Percentiles rank a stretch among this genome's conserved stretches.
phyloP scores from a whole-genome alignment of 352 stramenopile species.

The Pythium coloratum region DNA sequence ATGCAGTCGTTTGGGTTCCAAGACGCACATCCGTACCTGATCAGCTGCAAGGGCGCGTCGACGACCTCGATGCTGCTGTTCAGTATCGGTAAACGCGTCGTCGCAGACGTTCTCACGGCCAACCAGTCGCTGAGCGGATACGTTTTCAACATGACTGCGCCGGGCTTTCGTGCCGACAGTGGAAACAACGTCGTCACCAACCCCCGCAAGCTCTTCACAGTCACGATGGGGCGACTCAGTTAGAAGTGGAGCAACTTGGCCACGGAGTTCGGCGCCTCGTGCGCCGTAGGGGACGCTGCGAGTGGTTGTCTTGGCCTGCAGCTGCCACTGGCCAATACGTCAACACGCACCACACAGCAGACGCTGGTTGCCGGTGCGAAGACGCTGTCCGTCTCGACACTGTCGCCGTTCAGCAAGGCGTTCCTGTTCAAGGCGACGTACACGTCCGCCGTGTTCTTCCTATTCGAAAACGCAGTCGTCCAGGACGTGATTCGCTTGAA shows the following conservation, averaged over 20 bases:
- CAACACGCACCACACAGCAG: neutral
- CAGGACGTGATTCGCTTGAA: neutral
- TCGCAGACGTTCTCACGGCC: neutral
- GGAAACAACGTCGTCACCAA: constrained; percentile 2
- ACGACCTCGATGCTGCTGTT: neutral
- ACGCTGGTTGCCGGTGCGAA: neutral
- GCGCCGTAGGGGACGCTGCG: too few relatives aligned
- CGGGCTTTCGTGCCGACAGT: too few relatives aligned
- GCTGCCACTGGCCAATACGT: neutral
- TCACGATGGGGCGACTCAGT: neutral
- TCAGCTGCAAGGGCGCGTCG: neutral
- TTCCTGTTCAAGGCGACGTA: neutral
- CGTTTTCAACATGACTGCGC: too few relatives aligned
- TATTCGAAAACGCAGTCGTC: constrained; percentile 3
- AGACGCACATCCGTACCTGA: neutral
- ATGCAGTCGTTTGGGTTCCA: neutral
- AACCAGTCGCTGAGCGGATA: neutral
- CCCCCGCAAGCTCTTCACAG: constrained; percentile 15
- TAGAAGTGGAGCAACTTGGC: constrained; percentile 12
- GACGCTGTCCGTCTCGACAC: neutral
- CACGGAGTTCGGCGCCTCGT: neutral
- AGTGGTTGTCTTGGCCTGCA: neutral
- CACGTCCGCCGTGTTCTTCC: neutral
- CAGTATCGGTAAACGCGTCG: neutral
- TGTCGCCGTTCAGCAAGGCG: neutral